Percentiles rank a stretch among this genome's conserved stretches.
Evolutionary conservation across 2,329 filamentous ascomycete genomes (phyloP).

Genomic region (Diaporthe nobilis): DNA sequence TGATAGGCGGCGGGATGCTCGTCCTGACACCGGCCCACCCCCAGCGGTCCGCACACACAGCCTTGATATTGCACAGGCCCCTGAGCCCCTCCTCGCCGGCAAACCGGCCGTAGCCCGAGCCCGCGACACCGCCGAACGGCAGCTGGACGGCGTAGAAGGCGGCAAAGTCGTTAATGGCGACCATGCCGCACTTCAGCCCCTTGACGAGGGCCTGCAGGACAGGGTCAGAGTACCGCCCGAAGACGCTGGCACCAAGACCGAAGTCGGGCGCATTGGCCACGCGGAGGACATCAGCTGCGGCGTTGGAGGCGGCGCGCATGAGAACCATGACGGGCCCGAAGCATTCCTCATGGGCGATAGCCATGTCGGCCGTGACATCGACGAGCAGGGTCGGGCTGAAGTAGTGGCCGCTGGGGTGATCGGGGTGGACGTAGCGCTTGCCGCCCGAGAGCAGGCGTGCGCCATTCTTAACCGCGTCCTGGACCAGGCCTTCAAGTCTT

Average conservation of each 20-base stretch:
- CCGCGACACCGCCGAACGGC: conserved; percentile 92
- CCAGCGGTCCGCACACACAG: conserved; percentile 83
- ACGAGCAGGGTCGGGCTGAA: conserved; percentile 91
- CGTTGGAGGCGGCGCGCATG: conserved; percentile 78
- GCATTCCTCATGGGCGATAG: conserved; percentile 89
- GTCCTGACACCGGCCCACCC: conserved; percentile 77
- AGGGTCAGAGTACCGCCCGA: conserved; percentile 75
- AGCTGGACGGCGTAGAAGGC: conserved; percentile 94
- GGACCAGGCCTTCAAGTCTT: conserved; percentile 82
- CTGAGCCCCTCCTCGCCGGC: conserved; percentile 90
- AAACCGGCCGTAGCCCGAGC: conserved; percentile 93
- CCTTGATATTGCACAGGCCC: conserved; percentile 88
- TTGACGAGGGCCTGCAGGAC: conserved; percentile 75
- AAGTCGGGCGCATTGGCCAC: conserved; percentile 89
- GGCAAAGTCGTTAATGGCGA: conserved; percentile 95
- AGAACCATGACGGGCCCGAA: conserved; percentile 93
- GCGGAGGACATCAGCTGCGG: conserved; percentile 74
- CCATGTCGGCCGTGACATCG: conserved; percentile 90
- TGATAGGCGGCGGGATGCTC: conserved; percentile 82
- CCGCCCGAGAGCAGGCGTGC: conserved; percentile 88
- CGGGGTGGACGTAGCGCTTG: conserved; percentile 77
- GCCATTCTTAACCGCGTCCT: conserved; percentile 82
- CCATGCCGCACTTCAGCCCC: conserved; percentile 86
- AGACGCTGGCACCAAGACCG: conserved; percentile 90
- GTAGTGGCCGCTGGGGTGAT: conserved; percentile 86